Evolutionary conservation across 768 basidiomycete species (phyloP).

Genomic region (Neoboletus brunneissimus): DNA sequence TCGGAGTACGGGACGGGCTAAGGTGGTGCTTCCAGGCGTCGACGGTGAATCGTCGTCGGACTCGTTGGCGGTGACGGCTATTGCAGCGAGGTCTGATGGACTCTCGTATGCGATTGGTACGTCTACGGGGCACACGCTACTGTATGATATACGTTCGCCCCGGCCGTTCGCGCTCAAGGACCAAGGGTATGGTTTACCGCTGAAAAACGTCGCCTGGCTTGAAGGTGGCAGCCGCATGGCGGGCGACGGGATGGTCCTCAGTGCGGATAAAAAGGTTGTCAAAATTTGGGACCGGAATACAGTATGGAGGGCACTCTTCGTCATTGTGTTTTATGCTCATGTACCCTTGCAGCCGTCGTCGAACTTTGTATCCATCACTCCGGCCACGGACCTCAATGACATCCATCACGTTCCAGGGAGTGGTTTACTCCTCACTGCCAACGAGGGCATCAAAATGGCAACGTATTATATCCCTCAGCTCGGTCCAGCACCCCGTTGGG

Average conservation of each 20-base stretch:
- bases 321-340: slow-evolving; percentile 1
- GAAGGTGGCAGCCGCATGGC: slow-evolving; percentile 83
- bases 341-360: slow-evolving; percentile 57
- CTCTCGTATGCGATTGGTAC: slow-evolving; percentile 94
- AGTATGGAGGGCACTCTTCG: slow-evolving; percentile 42
- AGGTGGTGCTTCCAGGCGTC: slow-evolving; percentile 32
- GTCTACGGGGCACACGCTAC: slow-evolving; percentile 87
- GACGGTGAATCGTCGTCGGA: slow-evolving; percentile 32
- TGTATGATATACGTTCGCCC: slow-evolving; percentile 90
- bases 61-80: slow-evolving; percentile 67
- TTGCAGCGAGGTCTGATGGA: slow-evolving; percentile 83
- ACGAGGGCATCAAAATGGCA: slow-evolving; percentile 95
- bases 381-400: slow-evolving; percentile 85
- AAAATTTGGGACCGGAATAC: slow-evolving; percentile 93
- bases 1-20: slow-evolving; percentile 36
- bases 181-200: slow-evolving; percentile 92
- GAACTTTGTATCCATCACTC: slow-evolving; percentile 92
- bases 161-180: slow-evolving; percentile 87
- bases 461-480: slow-evolving; percentile 95
- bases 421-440: slow-evolving; percentile 87
- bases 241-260: slow-evolving; percentile 84
- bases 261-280: slow-evolving; percentile 94
- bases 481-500: slow-evolving; percentile 96
- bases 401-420: slow-evolving; percentile 87
- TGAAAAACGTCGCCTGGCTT: slow-evolving; percentile 85